Base-by-base conservation (phyloP, 306 rosid species). In the Fagus crenata region DNA sequence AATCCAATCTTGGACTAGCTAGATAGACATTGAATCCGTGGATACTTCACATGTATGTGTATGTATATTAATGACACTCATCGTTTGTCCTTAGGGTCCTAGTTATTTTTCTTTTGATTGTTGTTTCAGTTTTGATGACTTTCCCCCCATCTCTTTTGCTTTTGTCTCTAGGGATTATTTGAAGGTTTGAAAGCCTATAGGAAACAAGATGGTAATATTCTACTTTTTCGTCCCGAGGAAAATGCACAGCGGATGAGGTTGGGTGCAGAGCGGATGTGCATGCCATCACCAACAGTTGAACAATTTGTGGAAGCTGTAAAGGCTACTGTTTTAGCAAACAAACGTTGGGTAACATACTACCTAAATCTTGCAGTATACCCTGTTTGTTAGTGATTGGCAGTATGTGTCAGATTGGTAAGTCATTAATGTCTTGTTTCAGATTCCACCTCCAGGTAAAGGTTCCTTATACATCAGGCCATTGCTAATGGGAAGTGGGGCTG, bases 251-350 rank as follows among this genome's bases (percentile, higher is more conserved):
- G 97, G 81, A 89, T 95, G 97, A 85, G 80, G 86, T 36, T 76
- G 80, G 97, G 97, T 32, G 98, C 98, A 0, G 98, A 92, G 80
- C 79, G 98, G 73, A 92, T 95, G 98, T 95, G 98, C 85, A 95
- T 95, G 97, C 98, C 96, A 56, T 84, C 97, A 13, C 98, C 93
- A 35, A 82, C 91, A 39, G 88, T 90, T 12, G 89, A 90, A 46
- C 97, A 95, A 75, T 95, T 95, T 85, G 92, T 95, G 63, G 92
- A 95, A 77, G 96, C 97, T 76, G 96, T 90, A 60, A 88, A 90
- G 82, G 90, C 91, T 22, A 94, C 91, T 71, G 98, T 94, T 71
- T 82, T 89, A 75, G 97, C 98, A 72, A 94, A 94, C 90, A 90
- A 86, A 82, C 96, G 90, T 53, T 94, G 97, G 98, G 98, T 94